Evolutionary conservation across 2,329 filamentous ascomycete species (phyloP).

Genomic region (Drechslerella coelobrocha): DNA sequence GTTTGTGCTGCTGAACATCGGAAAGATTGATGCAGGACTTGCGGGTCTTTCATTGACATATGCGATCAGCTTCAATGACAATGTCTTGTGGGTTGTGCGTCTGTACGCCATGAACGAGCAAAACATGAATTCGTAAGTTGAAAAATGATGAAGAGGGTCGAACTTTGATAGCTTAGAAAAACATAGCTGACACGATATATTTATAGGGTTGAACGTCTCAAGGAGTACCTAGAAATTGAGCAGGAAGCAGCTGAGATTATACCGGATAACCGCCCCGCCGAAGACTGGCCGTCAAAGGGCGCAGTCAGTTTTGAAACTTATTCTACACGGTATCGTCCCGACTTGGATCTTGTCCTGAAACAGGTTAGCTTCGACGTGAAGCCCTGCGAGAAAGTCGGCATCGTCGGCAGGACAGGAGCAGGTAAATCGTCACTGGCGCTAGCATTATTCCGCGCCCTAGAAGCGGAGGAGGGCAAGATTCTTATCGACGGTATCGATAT

Average conservation of each 20-base stretch:
- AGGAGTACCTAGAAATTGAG: constrained; percentile 95
- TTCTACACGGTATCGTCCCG: constrained; percentile 83
- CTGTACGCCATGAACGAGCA: constrained; percentile 95
- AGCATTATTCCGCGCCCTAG: constrained; percentile 89
- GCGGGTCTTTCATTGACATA: constrained; percentile 95
- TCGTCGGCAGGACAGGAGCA: constrained; percentile 92
- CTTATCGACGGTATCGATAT: constrained; percentile 92
- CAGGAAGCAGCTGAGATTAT: constrained; percentile 84
- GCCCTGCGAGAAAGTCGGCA: constrained; percentile 89
- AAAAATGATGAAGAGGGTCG: not conserved
- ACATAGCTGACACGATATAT: too few relatives aligned
- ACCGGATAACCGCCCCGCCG: constrained; percentile 76
- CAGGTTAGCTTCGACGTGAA: constrained; percentile 85
- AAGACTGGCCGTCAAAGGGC: constrained; percentile 84
- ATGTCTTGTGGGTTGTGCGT: constrained; percentile 93
- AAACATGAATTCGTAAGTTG: constrained; percentile 84
- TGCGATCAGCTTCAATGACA: constrained; percentile 95
- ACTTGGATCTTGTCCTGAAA: constrained; percentile 80
- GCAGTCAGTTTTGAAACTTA: constrained; percentile 87
- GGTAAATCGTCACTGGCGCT: constrained; percentile 95
- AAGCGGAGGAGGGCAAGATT: constrained; percentile 88
- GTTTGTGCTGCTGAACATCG: constrained; percentile 85
- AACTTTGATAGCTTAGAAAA: constrained; percentile 3
- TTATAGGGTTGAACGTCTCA: constrained; percentile 79
- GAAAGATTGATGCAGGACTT: constrained; percentile 83